These are phyloP conservation scores for Dothideomycetes sp. DNA, from an alignment of 2,329 filamentous ascomycete genomes.

Conservation along the genomic window DNA sequence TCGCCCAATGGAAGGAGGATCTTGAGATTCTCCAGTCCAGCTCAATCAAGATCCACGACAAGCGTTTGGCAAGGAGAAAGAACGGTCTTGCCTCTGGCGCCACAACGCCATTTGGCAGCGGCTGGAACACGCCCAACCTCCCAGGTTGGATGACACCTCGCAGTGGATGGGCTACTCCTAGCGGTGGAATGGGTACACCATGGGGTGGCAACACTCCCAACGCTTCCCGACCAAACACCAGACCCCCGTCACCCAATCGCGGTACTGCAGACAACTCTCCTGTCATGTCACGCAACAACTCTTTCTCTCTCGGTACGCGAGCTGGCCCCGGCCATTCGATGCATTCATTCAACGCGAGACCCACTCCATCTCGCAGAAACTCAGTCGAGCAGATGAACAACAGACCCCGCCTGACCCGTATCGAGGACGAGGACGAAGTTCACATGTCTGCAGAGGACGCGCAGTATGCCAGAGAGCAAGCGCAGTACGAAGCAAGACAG, in stretches of 20 bases:
- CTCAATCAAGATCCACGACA: constrained; percentile 47
- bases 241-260: constrained; percentile 20
- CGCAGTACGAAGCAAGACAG: constrained; percentile 3
- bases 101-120: constrained; percentile 16
- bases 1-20: constrained; percentile 56
- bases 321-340: constrained; percentile 26
- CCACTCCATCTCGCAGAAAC: constrained; percentile 14
- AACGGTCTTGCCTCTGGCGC: constrained; percentile 17
- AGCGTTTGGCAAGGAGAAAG: constrained; percentile 25
- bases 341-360: not conserved
- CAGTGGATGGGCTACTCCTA: constrained; percentile 32
- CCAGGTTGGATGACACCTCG: constrained; percentile 27
- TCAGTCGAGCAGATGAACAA: constrained; percentile 15
- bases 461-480: constrained; percentile 16
- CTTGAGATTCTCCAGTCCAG: constrained; percentile 51
- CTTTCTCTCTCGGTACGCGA: constrained; percentile 26
- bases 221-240: constrained; percentile 18
- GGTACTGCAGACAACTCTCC: constrained; percentile 8
- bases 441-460: constrained; percentile 19
- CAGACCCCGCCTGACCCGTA: constrained; percentile 13
- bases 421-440: constrained; percentile 20
- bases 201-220: constrained; percentile 16
- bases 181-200: constrained; percentile 26
- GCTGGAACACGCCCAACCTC: constrained; percentile 21
- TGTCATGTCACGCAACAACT: constrained; percentile 8